Conservation (phyloP, 1,284 basidiomycete species). For the Pyrrhoderma lamaoense region DNA sequence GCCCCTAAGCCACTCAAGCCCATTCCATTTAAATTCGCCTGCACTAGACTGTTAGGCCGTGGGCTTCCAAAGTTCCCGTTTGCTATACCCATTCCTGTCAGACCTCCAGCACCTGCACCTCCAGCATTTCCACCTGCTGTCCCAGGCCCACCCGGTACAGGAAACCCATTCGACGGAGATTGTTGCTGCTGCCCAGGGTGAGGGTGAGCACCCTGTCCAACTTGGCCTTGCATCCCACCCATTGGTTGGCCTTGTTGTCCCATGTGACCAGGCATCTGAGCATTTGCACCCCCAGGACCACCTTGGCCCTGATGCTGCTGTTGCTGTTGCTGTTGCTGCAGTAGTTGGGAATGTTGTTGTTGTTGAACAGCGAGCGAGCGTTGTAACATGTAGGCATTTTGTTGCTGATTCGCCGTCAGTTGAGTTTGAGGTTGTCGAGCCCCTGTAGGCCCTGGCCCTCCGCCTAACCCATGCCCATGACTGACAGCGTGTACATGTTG, state of each 20-base stretch:
- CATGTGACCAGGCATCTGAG: not conserved
- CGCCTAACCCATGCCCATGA: slow-evolving; percentile 21
- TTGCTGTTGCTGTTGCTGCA: not conserved
- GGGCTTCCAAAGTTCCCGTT: not conserved
- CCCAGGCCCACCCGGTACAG: not conserved
- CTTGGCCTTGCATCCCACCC: not conserved
- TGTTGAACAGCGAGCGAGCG: no score
- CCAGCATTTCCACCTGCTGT: not conserved
- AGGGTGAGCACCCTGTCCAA: not conserved
- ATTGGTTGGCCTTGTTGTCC: not conserved
- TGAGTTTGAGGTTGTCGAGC: not conserved
- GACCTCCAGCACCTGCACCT: not conserved
- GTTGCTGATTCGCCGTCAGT: not conserved
- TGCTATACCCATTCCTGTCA: not conserved
- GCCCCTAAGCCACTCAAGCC: not conserved
- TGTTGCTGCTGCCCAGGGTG: not conserved
- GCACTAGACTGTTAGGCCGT: no score
- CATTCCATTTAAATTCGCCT: no score
- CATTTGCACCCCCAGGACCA: not conserved
- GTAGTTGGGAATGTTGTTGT: no score
- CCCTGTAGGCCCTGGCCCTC: not conserved
- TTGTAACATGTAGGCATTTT: no score
- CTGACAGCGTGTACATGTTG: slow-evolving; percentile 31
- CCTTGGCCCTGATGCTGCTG: not conserved
- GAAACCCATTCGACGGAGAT: not conserved